phyloP scores from a whole-genome alignment of 805 yeast genomes.

The Yamadazyma paraphyllophila region DNA sequence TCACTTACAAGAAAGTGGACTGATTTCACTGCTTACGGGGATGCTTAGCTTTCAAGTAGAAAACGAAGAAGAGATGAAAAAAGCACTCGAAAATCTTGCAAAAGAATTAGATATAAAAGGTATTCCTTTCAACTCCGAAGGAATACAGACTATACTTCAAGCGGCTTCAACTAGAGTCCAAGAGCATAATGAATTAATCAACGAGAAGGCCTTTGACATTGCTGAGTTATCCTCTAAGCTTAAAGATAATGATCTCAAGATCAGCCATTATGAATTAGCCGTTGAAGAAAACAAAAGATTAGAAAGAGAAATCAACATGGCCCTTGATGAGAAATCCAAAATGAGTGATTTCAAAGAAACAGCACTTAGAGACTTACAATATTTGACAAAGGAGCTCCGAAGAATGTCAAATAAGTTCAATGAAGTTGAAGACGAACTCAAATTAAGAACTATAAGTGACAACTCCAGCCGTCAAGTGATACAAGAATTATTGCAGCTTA shows the following conservation, averaged over 20 bases:
- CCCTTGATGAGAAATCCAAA: neutral
- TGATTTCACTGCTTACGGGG: neutral
- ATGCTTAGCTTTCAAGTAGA: neutral
- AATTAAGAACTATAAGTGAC: neutral
- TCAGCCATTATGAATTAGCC: neutral
- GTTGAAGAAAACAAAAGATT: neutral
- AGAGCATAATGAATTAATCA: neutral
- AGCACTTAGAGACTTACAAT: neutral
- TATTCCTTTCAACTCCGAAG: neutral
- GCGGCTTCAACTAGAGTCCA: neutral
- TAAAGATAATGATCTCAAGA: neutral
- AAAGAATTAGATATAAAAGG: neutral
- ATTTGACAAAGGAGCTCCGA: neutral
- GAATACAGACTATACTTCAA: neutral
- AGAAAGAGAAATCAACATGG: neutral
- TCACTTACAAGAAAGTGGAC: neutral
- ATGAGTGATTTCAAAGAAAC: neutral
- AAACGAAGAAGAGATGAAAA: neutral
- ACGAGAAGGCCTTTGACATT: neutral
- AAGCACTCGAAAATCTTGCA: neutral
- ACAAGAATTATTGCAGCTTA: neutral
- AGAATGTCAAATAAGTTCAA: neutral
- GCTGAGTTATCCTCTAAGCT: neutral
- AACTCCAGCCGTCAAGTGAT: neutral
- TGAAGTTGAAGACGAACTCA: neutral